phyloP scores from a whole-genome alignment of 768 basidiomycete genomes.

The Boletus tomentosulus region DNA sequence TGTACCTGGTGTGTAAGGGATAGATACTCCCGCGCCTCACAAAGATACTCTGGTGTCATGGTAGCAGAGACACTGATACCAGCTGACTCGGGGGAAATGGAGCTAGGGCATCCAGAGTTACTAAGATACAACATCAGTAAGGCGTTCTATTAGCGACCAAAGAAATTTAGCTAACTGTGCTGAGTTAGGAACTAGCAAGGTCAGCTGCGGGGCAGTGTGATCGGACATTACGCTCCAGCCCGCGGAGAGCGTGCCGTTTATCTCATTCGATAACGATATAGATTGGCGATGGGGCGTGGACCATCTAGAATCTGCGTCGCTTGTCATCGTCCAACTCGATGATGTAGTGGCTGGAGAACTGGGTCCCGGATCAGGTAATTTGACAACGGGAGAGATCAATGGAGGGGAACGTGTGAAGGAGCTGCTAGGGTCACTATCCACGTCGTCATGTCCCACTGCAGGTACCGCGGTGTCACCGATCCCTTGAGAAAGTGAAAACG shows the following conservation, averaged over 20 bases:
- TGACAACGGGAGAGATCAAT: slow-evolving; percentile 26
- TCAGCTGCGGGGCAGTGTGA: slow-evolving; percentile 21
- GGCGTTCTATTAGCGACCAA: not conserved
- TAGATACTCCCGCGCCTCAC: slow-evolving; percentile 31
- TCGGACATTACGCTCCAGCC: slow-evolving; percentile 9
- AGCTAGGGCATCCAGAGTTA: slow-evolving; percentile 24
- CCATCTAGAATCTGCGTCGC: slow-evolving; percentile 18
- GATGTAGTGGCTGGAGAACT: slow-evolving; percentile 24
- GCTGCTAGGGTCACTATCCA: slow-evolving; percentile 18
- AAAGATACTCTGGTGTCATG: slow-evolving; percentile 31
- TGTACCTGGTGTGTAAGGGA: slow-evolving; percentile 25
- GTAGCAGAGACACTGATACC: slow-evolving; percentile 29
- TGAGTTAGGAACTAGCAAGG: slow-evolving; percentile 25
- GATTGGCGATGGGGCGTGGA: slow-evolving; percentile 9
- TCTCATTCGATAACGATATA: slow-evolving; percentile 10
- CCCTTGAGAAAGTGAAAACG: slow-evolving; percentile 20
- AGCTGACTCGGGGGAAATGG: slow-evolving; percentile 33
- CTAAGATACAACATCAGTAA: slow-evolving; percentile 14
- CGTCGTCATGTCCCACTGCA: slow-evolving; percentile 10
- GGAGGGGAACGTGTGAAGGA: slow-evolving; percentile 27
- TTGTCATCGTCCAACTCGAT: slow-evolving; percentile 29
- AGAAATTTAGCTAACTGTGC: slow-evolving; percentile 3
- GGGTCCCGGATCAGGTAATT: slow-evolving; percentile 22
- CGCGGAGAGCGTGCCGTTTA: slow-evolving; percentile 2
- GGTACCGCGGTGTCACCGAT: not conserved